A percentile compares a stretch with the other conserved stretches of the same genome.
These are phyloP conservation scores for Lipomyces japonicus DNA, from an alignment of 805 yeast genomes.

Conservation along the genomic window DNA sequence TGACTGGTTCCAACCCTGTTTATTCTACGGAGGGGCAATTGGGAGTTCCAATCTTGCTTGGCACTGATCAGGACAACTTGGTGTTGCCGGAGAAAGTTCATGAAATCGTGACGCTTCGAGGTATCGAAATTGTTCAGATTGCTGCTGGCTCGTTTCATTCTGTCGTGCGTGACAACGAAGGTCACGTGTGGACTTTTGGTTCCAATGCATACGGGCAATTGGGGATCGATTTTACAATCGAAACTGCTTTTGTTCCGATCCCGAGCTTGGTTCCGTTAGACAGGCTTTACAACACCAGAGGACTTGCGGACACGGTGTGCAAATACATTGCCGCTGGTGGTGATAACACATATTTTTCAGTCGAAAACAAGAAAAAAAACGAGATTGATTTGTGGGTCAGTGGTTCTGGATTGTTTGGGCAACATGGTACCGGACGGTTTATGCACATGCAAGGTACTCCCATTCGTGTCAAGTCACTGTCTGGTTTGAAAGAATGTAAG, in stretches of 20 bases:
- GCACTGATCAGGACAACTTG: slow-evolving; percentile 1
- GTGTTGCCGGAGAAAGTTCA: slow-evolving; percentile 36
- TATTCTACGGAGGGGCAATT: slow-evolving; percentile 69
- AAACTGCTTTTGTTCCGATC: slow-evolving; percentile 62
- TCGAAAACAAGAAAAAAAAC: slow-evolving; percentile 31
- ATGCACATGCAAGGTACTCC: slow-evolving; percentile 73
- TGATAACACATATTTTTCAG: slow-evolving; percentile 52
- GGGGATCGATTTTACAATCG: slow-evolving; percentile 63
- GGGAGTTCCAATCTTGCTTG: slow-evolving; percentile 51
- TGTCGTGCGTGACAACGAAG: slow-evolving; percentile 62
- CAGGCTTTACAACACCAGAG: slow-evolving; percentile 42
- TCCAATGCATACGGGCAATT: slow-evolving; percentile 80
- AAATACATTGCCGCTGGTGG: slow-evolving; percentile 65
- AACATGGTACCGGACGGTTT: slow-evolving; percentile 73
- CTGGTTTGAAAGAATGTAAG: slow-evolving; percentile 32
- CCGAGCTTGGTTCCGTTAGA: slow-evolving; percentile 55
- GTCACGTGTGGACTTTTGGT: slow-evolving; percentile 82
- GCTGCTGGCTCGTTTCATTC: slow-evolving; percentile 76
- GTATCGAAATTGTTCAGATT: slow-evolving; percentile 50
- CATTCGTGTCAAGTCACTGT: slow-evolving; percentile 49
- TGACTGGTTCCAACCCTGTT: slow-evolving; percentile 48
- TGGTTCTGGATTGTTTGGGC: slow-evolving; percentile 85
- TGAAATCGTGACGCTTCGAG: slow-evolving; percentile 58
- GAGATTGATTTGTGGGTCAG: slow-evolving; percentile 51
- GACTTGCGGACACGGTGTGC: slow-evolving; percentile 44